Evolutionary conservation across 2,329 filamentous ascomycete genomes (phyloP).

Genomic region (Setomelanomma holmii): DNA sequence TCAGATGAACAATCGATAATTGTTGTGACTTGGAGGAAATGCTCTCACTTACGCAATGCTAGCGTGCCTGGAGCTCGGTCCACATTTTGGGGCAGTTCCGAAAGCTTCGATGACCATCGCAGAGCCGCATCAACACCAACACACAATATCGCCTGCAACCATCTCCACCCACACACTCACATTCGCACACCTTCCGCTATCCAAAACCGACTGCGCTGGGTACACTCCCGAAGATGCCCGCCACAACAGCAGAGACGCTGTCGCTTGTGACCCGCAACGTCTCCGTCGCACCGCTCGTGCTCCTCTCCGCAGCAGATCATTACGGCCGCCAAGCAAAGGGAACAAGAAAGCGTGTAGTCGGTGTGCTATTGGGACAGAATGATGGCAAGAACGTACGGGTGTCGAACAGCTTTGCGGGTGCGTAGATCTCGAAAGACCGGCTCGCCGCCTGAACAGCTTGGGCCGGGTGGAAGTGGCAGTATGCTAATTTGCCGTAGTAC

Average conservation of each 20-base stretch:
- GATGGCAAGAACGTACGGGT: conserved; percentile 95
- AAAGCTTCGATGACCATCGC: conserved; percentile 41
- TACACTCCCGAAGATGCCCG: conserved; percentile 70
- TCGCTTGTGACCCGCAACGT: conserved; percentile 94
- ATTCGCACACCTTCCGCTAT: conserved; percentile 9
- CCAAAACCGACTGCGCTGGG: conserved; percentile 10
- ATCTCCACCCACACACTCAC: conserved; percentile 20
- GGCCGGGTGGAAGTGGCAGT: conserved; percentile 7
- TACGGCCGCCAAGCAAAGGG: conserved; percentile 94
- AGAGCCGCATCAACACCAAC: conserved; percentile 46
- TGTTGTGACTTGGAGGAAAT: not conserved
- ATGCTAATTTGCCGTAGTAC: conserved; percentile 66
- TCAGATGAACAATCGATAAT: no score
- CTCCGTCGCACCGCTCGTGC: conserved; percentile 95
- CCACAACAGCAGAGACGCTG: conserved; percentile 95
- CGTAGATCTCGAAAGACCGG: conserved; percentile 35
- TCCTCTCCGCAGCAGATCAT: conserved; percentile 97
- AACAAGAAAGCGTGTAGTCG: conserved; percentile 87
- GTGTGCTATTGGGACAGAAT: conserved; percentile 93
- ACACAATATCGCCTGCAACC: conserved; percentile 22
- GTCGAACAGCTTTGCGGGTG: conserved; percentile 98
- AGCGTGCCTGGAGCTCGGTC: conserved; percentile 32
- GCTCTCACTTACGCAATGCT: conserved; percentile 4
- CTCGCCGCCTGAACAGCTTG: conserved; percentile 19
- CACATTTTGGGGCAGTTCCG: conserved; percentile 23